Base-by-base conservation (phyloP, 176 grass and related monocot genomes). In the Leersia perrieri region DNA sequence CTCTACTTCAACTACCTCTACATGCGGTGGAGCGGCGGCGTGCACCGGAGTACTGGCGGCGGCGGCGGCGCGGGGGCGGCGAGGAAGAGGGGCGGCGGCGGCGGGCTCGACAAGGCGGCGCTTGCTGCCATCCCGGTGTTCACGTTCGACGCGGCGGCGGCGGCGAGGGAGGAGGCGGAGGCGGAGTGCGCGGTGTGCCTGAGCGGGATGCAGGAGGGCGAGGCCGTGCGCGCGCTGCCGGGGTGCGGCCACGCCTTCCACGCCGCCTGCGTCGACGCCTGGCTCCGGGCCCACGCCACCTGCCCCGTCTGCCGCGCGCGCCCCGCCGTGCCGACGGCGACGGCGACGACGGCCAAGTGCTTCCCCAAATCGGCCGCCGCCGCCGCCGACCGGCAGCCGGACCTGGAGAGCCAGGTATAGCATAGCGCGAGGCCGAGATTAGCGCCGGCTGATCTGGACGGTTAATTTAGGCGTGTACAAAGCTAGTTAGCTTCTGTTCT, bases 1-100 rank as follows among this genome's bases (percentile, higher is more conserved):
- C 78, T 89, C 11, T 89, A 89, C 83, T 49, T 89, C 23, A 89
- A 89, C 78, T 89, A 89, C 83, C 83, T 89, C 13, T 89, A 89
- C 88, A 73, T 82, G 36, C 77, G 45, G 16, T 89, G 88, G 88
- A 89, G 78, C 83, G 87, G 72, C 72, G 83, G 83, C 88, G 88
- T 89, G 73, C 77, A 82, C 78, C 71, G 78, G 55, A 78, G 16
- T 51, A 1, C 66, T 67, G 58, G 14, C 44, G 27, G 33, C 45
- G 63, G 45, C 71, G 33, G 23, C 33, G 57, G 33, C 1, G 70
- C 33, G 7, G 55, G 16, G 9, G 33, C 44, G 3, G 22, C 49
- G 4, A 60, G 78, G 42, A 89, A 85, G 83, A 42, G 60, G 57
- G 7, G 22, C 14, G 28, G 29, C 28, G 49, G 60, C 7, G 81